Percentiles rank a stretch among this genome's conserved stretches.
These are phyloP conservation scores for Botrytis deweyae DNA, from an alignment of 2,329 filamentous ascomycete species.

Conservation along the genomic window DNA sequence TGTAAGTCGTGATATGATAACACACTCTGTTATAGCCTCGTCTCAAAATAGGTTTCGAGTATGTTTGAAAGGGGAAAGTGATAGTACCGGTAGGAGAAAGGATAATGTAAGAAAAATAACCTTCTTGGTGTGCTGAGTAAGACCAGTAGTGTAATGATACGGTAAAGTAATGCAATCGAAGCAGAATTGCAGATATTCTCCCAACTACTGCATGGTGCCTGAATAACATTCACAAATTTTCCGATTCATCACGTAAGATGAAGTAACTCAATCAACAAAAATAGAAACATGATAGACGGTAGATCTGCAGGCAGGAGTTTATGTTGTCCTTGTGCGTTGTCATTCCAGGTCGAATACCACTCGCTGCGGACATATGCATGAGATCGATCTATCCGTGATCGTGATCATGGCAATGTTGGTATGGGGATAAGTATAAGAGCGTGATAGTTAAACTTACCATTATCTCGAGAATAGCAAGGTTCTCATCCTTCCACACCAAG, in stretches of 20 bases:
- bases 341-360: background rate
- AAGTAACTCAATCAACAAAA: conserved; percentile 15
- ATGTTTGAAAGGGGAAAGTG: conserved; percentile 5
- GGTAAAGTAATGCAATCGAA: conserved; percentile 5
- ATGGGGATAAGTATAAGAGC: background rate
- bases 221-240: conserved; percentile 11
- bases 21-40: conserved; percentile 15
- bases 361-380: conserved; percentile 17
- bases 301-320: conserved; percentile 14
- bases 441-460: background rate
- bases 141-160: conserved; percentile 15
- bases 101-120: background rate
- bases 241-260: conserved; percentile 21
- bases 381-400: conserved; percentile 22
- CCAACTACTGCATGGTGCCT: conserved; percentile 20
- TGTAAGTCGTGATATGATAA: conserved; percentile 4
- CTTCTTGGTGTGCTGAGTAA: conserved; percentile 19
- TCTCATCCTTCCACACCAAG: background rate
- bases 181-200: background rate
- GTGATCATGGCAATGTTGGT: background rate
- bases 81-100: background rate
- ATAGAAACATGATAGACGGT: conserved; percentile 18
- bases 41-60: conserved; percentile 29
- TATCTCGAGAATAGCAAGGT: conserved; percentile 1
- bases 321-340: conserved; percentile 17